Base-by-base conservation (phyloP, 257 asterid species). In the Salvia rosmarinus region DNA sequence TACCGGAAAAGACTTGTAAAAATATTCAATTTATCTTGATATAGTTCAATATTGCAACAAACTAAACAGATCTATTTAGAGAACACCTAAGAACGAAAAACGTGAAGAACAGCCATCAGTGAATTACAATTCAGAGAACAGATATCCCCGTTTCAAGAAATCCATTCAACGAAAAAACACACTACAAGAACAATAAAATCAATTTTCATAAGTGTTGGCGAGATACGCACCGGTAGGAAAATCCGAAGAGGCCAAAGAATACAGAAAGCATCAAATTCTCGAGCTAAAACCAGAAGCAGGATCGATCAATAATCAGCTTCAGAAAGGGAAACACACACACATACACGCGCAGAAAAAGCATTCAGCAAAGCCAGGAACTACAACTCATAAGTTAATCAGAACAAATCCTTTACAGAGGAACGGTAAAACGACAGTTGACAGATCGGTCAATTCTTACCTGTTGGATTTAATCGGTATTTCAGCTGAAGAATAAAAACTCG, bases 371-470 rank as follows among this genome's bases (percentile, higher is more conserved):
- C 28, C 9, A 19, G 14, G 6, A 49, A 47, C 35, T 5, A 35
- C 8, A 62, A 70, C 23, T 8, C 74, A 64, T 28, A 69, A 62
- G 34, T 35, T 10, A 68, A 80, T 47, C 67, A 57, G 51, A 30
- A 17, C 21, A 55, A 67, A 5, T 57, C 50, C 17, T 42, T 17
- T n/a, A 50, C 25, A 57, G 16, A 51, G 64, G 55, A 63, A 69
- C 34, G 56, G 64, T 17, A 25, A 61, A 47, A 44, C 61, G 23
- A 52, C 56, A 62, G 61, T 28, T 40, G 46, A 68, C 17, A 67
- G 67, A 72, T 75, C 68, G 72, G 62, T 9, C 37, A 71, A 73
- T 51, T 58, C 83, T 72, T 35, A 72, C 86, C 78, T 63, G 50
- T 32, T 43, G 50, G 64, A 75, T 71, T 67, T 20, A 54, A 43